phyloP scores from a whole-genome alignment of 140 eudicot genomes.

The Ambrosia hybrid region DNA sequence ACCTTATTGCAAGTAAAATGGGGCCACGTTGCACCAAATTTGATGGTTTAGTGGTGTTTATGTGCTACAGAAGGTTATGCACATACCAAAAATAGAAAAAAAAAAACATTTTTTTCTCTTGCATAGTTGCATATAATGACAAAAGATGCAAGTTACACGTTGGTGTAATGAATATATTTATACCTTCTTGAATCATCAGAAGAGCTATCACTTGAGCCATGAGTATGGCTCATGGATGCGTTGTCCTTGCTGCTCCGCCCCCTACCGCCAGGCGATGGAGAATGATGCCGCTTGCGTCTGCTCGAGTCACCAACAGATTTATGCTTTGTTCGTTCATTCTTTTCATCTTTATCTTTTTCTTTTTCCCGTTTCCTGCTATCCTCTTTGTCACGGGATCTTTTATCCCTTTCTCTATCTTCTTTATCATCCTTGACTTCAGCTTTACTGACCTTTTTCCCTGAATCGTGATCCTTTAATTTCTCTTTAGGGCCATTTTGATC shows the following conservation, averaged over 20 bases:
- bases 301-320: constrained; percentile 49
- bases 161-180: neutral
- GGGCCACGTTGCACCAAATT: too few species aligned
- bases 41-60: too few species aligned
- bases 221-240: constrained; percentile 37
- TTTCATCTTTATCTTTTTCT: constrained; percentile 60
- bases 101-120: neutral
- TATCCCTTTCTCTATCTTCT: constrained; percentile 50
- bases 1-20: too few species aligned
- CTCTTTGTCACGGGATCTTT: constrained; percentile 46
- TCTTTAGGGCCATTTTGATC: constrained; percentile 54
- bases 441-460: constrained; percentile 51
- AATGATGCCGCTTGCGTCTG: constrained; percentile 60
- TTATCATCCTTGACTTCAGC: constrained; percentile 58
- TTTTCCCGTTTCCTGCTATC: constrained; percentile 56
- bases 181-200: constrained; percentile 82
- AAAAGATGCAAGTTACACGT: neutral
- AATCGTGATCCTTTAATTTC: constrained; percentile 53
- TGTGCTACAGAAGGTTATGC: too few species aligned
- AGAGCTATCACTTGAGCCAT: constrained; percentile 59
- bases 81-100: too few species aligned
- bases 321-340: constrained; percentile 53
- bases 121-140: neutral
- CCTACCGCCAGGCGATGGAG: constrained; percentile 62
- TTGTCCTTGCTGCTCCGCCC: constrained; percentile 57